These are phyloP conservation scores for Plenodomus tracheiphilus DNA, from an alignment of 2,329 filamentous ascomycete genomes.

Conservation along the genomic window DNA sequence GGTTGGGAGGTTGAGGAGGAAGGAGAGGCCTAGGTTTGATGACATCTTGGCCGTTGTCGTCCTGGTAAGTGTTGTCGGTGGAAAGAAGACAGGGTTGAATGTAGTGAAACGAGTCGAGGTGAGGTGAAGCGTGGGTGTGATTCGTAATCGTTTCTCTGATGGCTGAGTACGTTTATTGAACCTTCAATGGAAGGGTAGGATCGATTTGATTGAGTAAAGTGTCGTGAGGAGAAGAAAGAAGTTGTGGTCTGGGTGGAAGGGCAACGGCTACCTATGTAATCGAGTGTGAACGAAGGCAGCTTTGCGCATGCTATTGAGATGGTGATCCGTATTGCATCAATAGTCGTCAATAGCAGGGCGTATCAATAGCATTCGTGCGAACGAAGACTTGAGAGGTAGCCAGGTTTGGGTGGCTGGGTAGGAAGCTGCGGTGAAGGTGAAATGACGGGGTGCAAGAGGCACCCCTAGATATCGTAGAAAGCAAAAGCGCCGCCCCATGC, in stretches of 20 bases:
- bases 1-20: not conserved
- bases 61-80: not conserved
- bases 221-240: not conserved
- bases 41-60: not conserved
- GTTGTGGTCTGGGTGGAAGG: not conserved
- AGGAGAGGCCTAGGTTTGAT: not conserved
- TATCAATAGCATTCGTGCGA: not conserved
- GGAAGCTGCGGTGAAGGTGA: not conserved
- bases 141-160: not conserved
- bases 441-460: not conserved
- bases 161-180: not conserved
- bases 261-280: not conserved
- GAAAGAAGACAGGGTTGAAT: not conserved
- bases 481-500: constrained; percentile 28
- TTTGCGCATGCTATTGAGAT: not conserved
- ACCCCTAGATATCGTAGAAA: constrained; percentile 19
- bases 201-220: too few species aligned
- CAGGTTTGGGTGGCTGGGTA: too few species aligned
- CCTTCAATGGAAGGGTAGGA: not conserved
- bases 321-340: not conserved
- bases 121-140: not conserved
- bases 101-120: not conserved
- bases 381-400: too few species aligned
- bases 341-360: not conserved
- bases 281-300: not conserved